Base-by-base conservation (phyloP, 2,329 filamentous ascomycete species). In the Nigrospora osmanthi region DNA sequence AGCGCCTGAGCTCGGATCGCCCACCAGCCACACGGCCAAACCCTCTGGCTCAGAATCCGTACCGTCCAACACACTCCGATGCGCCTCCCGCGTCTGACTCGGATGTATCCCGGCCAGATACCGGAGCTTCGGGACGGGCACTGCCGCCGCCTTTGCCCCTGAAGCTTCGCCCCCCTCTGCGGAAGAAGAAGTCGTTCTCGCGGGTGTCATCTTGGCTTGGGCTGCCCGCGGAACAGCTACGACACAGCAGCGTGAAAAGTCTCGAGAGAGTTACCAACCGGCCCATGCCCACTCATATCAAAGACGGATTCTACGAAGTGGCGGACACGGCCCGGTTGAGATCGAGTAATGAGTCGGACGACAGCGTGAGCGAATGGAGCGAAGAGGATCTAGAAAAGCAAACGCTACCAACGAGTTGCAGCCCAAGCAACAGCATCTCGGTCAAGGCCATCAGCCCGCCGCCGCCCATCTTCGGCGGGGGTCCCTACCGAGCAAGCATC, bases 121-220 rank as follows among this genome's bases (percentile, higher is more conserved):
- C 14, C 38, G 56, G 58, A n/a, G 58, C 52, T 14, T 56, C 55
- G 40, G 36, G 23, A 37, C 17, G 44, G 52, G 38, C 40, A 47
- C 14, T 46, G 43, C 73, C 76, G 3, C 78, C 78, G 1, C 78
- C 79, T 2, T 63, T 81, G 5, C 78, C 78, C 0, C 68, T 81
- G 19, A 72, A 79, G 14, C 67, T 80, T 45, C 73, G 75, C n/a
- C 78, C 78, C 9, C 76, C 77, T 2, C 58, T 83, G 49, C 68
- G 80, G 47, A 83, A 83, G 67, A 83, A 82, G 68, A 83, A 83
- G 56, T 81, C 79, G 0, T 83, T 84, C 56, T 79, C 78, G 11
- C 70, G 72, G 14, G 75, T 83, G 10, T 81, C 79, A 3, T 72
- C 61, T 52, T 83, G 79, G 78, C 65, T 83, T 23, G 78, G 75